Conservation (phyloP, 352 stramenopile genomes). For the Pythium volutum region DNA sequence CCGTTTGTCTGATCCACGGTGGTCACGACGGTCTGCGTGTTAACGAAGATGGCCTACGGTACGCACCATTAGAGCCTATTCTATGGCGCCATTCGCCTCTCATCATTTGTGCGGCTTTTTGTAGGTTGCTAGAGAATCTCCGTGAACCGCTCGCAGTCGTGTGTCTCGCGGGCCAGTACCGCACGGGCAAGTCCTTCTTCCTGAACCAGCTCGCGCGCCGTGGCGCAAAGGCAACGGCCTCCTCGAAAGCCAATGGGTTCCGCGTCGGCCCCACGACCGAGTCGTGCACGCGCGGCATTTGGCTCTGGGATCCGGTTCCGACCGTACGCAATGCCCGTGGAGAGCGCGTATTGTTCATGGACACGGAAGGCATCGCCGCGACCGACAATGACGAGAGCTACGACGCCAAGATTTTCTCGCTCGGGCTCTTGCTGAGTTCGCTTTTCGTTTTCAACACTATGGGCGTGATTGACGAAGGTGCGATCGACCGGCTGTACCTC, state of each 20-base stretch:
- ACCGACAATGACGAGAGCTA: slow-evolving; percentile 87
- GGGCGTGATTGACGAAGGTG: slow-evolving; percentile 85
- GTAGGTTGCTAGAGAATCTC: slow-evolving; percentile 58
- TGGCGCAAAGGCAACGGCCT: neutral
- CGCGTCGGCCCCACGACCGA: slow-evolving; percentile 79
- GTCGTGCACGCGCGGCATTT: slow-evolving; percentile 84
- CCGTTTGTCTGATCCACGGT: slow-evolving; percentile 63
- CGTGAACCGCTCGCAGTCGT: slow-evolving; percentile 74
- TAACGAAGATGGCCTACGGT: slow-evolving; percentile 53
- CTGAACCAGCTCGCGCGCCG: slow-evolving; percentile 69
- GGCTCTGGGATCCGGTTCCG: slow-evolving; percentile 71
- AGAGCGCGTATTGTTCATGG: slow-evolving; percentile 75
- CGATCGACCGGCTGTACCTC: slow-evolving; percentile 81
- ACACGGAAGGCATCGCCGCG: slow-evolving; percentile 82
- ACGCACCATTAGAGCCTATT: slow-evolving; percentile 2
- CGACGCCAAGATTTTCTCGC: slow-evolving; percentile 86
- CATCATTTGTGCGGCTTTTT: neutral
- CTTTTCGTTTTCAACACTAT: slow-evolving; percentile 89
- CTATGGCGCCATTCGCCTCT: neutral
- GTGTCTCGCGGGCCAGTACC: slow-evolving; percentile 78
- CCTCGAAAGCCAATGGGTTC: slow-evolving; percentile 36
- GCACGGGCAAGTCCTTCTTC: slow-evolving; percentile 88
- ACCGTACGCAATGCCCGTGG: slow-evolving; percentile 52
- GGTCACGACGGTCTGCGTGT: slow-evolving; percentile 47
- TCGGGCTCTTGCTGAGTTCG: slow-evolving; percentile 75